A percentile compares a stretch with the other conserved stretches of the same genome.
These are phyloP conservation scores for Apostasia shenzhenica DNA, from an alignment of 106 monocot genomes.

Conservation along the genomic window DNA sequence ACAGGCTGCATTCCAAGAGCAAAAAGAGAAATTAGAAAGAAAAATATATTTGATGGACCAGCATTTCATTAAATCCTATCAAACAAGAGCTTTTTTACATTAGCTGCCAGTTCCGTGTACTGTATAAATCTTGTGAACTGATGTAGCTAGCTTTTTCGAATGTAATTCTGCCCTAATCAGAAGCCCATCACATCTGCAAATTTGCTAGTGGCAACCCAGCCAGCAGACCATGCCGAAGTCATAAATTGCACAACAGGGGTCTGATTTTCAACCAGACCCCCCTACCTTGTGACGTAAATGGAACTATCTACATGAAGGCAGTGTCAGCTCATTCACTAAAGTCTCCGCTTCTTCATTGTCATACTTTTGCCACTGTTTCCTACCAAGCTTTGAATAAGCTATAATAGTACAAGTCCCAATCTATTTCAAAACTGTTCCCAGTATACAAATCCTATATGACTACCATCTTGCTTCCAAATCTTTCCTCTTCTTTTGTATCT, in stretches of 20 bases:
- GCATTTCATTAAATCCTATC: constrained; percentile 14
- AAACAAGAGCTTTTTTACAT: constrained; percentile 17
- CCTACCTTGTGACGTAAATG: not conserved
- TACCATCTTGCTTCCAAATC: constrained; percentile 46
- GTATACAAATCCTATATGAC: not conserved
- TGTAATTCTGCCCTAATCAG: not conserved
- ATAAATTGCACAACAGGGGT: not conserved
- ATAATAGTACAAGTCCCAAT: constrained; percentile 1
- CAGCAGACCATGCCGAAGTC: not conserved
- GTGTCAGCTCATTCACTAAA: not conserved
- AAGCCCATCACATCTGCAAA: not conserved
- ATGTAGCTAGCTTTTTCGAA: not conserved
- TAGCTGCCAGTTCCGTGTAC: constrained; percentile 18
- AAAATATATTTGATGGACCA: constrained; percentile 3
- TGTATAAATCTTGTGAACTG: constrained; percentile 10
- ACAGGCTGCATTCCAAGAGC: no score
- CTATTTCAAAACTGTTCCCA: constrained; percentile 11
- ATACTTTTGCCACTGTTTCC: not conserved
- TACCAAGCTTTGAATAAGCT: constrained; percentile 1
- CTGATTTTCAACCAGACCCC: not conserved
- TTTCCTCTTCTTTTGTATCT: constrained; percentile 59
- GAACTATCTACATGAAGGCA: constrained; percentile 3
- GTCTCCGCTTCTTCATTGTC: not conserved
- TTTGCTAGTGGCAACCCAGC: not conserved
- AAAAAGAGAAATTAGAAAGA: not conserved